Evolutionary conservation across 768 basidiomycete genomes (phyloP).

Genomic region (Strobilomyces dryophilus): DNA sequence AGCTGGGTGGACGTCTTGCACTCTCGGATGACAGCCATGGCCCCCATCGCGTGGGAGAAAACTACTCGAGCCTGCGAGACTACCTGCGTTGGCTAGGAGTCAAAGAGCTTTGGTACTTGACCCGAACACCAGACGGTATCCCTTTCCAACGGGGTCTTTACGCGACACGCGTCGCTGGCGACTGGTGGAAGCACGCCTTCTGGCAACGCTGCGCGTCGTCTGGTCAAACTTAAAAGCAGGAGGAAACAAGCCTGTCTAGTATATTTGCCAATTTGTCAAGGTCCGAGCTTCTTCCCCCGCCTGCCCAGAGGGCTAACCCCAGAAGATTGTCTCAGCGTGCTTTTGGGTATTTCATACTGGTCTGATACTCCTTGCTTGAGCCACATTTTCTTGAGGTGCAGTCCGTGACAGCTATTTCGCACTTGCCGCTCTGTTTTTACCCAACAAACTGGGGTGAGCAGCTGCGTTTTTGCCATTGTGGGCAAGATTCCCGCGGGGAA

Average conservation of each 20-base stretch:
- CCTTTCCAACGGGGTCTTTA: constrained; percentile 31
- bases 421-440: constrained; percentile 1
- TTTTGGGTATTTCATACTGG: constrained; percentile 15
- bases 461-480: constrained; percentile 4
- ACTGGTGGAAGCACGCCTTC: constrained; percentile 59
- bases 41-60: constrained; percentile 80
- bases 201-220: constrained; percentile 38
- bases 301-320: constrained; percentile 11
- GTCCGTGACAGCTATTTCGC: background rate
- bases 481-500: constrained; percentile 5
- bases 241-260: constrained; percentile 4
- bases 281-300: constrained; percentile 18
- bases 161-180: constrained; percentile 42
- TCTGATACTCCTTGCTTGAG: constrained; percentile 1
- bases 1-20: constrained; percentile 66
- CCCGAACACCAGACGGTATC: constrained; percentile 31
- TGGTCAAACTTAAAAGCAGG: constrained; percentile 12
- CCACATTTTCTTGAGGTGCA: constrained; percentile 5
- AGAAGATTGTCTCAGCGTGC: constrained; percentile 8
- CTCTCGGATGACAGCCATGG: constrained; percentile 98
- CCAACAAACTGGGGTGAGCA: background rate
- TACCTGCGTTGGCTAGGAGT: constrained; percentile 67
- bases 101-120: constrained; percentile 60
- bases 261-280: constrained; percentile 20
- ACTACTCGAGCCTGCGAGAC: constrained; percentile 62